Evolutionary conservation across 441 rosid species (phyloP).

Genomic region (Erodium texanum): DNA sequence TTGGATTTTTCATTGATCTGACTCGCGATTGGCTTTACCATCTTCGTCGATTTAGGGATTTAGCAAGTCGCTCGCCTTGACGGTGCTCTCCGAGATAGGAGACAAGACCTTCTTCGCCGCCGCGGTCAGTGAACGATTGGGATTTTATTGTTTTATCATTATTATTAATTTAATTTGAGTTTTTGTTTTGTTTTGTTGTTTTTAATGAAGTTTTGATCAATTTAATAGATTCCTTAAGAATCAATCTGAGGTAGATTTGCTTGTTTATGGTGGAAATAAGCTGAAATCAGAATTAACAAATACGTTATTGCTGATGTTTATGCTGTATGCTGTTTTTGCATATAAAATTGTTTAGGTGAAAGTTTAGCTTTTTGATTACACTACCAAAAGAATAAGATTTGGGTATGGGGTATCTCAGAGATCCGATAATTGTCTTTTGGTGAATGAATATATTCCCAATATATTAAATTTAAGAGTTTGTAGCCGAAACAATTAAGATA

Average conservation of each 20-base stretch:
- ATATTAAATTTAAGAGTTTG: background rate
- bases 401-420: background rate
- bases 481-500: background rate
- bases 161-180: background rate
- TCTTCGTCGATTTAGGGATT: background rate
- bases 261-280: background rate
- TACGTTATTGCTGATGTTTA: background rate
- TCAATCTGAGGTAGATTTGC: background rate
- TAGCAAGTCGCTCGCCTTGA: background rate
- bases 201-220: background rate
- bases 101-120: slow-evolving; percentile 3
- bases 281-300: background rate
- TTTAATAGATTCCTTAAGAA: background rate
- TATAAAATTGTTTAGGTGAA: slow-evolving; percentile 1
- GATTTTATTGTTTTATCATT: background rate
- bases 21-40: background rate
- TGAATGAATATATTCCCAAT: background rate
- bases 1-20: background rate
- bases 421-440: background rate
- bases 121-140: slow-evolving; percentile 1
- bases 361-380: background rate
- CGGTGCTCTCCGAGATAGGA: slow-evolving; percentile 5
- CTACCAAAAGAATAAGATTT: background rate
- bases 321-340: background rate
- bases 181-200: background rate